Evolutionary conservation across 371 early-diverging fungal genomes (phyloP).

Genomic region (Lichtheimia hyalospora): DNA sequence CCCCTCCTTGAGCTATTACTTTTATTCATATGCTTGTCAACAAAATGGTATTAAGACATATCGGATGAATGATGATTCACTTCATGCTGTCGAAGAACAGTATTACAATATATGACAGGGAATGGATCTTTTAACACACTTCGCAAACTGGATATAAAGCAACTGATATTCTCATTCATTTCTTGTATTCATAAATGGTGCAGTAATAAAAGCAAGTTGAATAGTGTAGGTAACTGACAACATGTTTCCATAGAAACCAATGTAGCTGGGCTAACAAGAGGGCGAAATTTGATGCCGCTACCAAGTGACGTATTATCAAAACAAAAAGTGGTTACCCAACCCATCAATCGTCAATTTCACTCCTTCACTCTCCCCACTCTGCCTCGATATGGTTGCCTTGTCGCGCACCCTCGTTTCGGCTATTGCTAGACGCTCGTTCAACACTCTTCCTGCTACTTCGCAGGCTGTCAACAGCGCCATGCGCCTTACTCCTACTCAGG

Average conservation of each 20-base stretch:
- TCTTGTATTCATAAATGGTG: no score
- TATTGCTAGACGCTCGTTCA: constrained; percentile 5
- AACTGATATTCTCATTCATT: no score
- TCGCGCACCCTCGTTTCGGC: constrained; percentile 11
- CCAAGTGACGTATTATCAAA: neutral
- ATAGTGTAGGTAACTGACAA: no score
- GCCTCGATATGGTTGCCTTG: constrained; percentile 7
- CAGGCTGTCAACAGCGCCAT: constrained; percentile 2
- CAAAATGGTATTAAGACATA: neutral
- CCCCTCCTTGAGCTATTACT: neutral
- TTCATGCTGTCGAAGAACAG: no score
- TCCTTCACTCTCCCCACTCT: constrained; percentile 11
- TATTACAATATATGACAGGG: no score
- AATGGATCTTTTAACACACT: no score
- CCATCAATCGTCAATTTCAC: neutral
- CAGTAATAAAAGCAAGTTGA: neutral
- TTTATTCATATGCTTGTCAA: neutral
- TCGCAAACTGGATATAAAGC: no score
- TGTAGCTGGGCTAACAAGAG: no score
- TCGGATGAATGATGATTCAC: neutral
- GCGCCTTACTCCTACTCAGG: neutral
- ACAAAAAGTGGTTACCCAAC: constrained; percentile 3
- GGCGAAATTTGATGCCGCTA: no score
- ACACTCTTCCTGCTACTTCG: neutral
- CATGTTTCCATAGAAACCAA: no score